phyloP scores from a whole-genome alignment of 2,329 filamentous ascomycete genomes.

The Paraconiothyrium brasiliense region DNA sequence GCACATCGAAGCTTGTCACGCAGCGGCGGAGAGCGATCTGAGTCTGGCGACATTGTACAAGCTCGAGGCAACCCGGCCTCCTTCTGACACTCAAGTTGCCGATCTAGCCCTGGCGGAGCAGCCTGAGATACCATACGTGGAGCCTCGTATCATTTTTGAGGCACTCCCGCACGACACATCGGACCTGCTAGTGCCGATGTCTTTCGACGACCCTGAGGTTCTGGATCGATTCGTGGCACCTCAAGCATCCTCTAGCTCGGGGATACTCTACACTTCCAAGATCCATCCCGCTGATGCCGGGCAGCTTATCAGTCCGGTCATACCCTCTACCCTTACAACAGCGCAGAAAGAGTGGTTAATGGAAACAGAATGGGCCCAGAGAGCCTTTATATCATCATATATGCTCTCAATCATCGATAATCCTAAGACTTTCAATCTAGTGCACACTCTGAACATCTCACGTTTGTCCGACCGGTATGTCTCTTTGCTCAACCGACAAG shows the following conservation, averaged over 20 bases:
- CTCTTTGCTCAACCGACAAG: conserved; percentile 62
- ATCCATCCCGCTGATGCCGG: conserved; percentile 33
- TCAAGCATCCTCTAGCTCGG: conserved; percentile 27
- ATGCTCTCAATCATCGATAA: conserved; percentile 72
- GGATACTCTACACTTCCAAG: conserved; percentile 48
- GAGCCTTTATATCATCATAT: conserved; percentile 74
- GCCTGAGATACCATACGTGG: conserved; percentile 41
- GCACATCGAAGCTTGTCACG: conserved; percentile 36
- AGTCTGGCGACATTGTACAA: conserved; percentile 41
- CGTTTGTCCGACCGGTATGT: conserved; percentile 71
- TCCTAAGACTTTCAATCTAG: conserved; percentile 59
- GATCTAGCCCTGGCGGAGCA: conserved; percentile 27
- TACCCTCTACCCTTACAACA: conserved; percentile 65
- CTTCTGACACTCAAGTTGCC: conserved; percentile 27
- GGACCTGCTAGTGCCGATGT: conserved; percentile 29
- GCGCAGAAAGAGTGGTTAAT: conserved; percentile 75
- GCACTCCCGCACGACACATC: conserved; percentile 32
- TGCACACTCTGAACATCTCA: conserved; percentile 70
- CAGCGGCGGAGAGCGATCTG: conserved; percentile 31
- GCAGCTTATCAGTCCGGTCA: conserved; percentile 51
- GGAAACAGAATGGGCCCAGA: conserved; percentile 74
- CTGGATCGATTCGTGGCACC: conserved; percentile 31
- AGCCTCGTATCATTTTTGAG: conserved; percentile 39
- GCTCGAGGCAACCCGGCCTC: conserved; percentile 29
- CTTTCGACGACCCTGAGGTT: conserved; percentile 33